Percentiles rank a stretch among this genome's conserved stretches.
Conservation (phyloP, 768 basidiomycete genomes). For the Lentinus brumalis region DNA sequence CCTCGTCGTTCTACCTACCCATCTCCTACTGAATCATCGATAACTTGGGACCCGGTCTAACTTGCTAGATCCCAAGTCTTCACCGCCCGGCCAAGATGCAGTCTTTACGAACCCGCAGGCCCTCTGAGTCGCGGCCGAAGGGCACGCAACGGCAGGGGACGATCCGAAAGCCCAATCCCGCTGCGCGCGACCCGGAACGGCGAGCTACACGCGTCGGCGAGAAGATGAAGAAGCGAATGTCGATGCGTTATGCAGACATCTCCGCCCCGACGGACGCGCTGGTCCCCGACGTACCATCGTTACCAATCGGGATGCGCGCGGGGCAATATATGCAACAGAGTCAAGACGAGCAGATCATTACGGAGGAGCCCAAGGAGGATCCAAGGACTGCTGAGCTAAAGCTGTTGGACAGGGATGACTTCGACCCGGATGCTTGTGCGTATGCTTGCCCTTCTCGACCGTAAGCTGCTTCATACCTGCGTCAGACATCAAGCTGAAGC, state of each 20-base stretch:
- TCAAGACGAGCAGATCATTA: constrained; percentile 27
- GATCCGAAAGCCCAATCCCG: constrained; percentile 9
- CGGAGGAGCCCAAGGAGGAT: constrained; percentile 57
- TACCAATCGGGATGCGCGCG: constrained; percentile 49
- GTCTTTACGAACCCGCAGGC: constrained; percentile 34
- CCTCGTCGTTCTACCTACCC: too few species aligned
- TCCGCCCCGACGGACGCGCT: constrained; percentile 63
- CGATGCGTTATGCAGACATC: constrained; percentile 89
- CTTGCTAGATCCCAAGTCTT: background rate
- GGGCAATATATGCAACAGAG: constrained; percentile 31
- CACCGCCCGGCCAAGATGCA: constrained; percentile 26
- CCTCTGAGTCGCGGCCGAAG: constrained; percentile 25
- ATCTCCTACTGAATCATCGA: too few species aligned
- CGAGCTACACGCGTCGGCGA: constrained; percentile 63
- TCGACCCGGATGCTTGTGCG: constrained; percentile 90
- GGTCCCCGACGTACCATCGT: constrained; percentile 59
- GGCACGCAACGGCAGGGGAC: constrained; percentile 14
- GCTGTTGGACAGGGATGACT: constrained; percentile 72
- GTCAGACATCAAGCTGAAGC: constrained; percentile 76
- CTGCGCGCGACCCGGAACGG: constrained; percentile 28
- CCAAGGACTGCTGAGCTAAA: constrained; percentile 59
- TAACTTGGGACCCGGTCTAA: background rate
- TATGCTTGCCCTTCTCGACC: constrained; percentile 12
- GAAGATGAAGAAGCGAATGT: constrained; percentile 96
- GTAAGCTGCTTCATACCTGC: background rate